Percentiles rank a stretch among this genome's conserved stretches.
Evolutionary conservation across 2,329 filamentous ascomycete genomes (phyloP).

Genomic region (Didymella arachidicola): DNA sequence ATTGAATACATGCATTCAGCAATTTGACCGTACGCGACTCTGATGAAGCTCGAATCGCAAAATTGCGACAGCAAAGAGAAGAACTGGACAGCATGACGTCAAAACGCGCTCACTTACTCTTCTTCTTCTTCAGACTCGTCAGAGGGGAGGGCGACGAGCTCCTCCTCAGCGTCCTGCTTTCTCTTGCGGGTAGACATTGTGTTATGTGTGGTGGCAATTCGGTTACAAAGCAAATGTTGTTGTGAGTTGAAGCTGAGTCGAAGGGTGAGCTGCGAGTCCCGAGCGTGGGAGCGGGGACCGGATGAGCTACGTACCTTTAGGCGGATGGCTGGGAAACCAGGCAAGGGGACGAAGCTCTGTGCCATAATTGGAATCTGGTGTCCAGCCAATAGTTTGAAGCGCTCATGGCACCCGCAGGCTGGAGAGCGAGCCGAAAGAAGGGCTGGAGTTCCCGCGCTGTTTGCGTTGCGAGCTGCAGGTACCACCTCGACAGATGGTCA

Average conservation of each 20-base stretch:
- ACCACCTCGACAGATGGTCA: conserved; percentile 21
- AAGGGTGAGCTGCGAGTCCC: conserved; percentile 30
- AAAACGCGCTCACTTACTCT: conserved; percentile 50
- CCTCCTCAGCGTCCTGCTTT: conserved; percentile 54
- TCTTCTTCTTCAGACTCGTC: conserved; percentile 55
- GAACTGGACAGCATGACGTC: conserved; percentile 47
- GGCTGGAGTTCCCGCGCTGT: conserved; percentile 17
- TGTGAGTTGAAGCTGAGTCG: conserved; percentile 28
- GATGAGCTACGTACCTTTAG: conserved; percentile 40
- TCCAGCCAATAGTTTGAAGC: conserved; percentile 38
- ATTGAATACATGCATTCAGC: conserved; percentile 23
- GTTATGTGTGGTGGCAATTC: conserved; percentile 10
- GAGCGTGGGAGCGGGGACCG: conserved; percentile 37
- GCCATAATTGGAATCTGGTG: conserved; percentile 34
- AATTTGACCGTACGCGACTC: conserved; percentile 29
- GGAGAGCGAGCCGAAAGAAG: conserved; percentile 18
- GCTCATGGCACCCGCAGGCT: conserved; percentile 31
- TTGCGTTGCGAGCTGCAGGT: conserved; percentile 34
- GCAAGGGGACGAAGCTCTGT: conserved; percentile 39
- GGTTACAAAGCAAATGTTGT: conserved; percentile 15
- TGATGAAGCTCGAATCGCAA: conserved; percentile 28
- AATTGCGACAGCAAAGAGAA: conserved; percentile 30
- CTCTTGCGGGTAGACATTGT: conserved; percentile 56
- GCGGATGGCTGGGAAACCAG: conserved; percentile 40
- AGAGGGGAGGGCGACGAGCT: conserved; percentile 55